Evolutionary conservation across 108 stramenopile genomes (phyloP), one percentile per base, ranked within the genome.

Genomic region (Cyclotella baltica): DNA sequence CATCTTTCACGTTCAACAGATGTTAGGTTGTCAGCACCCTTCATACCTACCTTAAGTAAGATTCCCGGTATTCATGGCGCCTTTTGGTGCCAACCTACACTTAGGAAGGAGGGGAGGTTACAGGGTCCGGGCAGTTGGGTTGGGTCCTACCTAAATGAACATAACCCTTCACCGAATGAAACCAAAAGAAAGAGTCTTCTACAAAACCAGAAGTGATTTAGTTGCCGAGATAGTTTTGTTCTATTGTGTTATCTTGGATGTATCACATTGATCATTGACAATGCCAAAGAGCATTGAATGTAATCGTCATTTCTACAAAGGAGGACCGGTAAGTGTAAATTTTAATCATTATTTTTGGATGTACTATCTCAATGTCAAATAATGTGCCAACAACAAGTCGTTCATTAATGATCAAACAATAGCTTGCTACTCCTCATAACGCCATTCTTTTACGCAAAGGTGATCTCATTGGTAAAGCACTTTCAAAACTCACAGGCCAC

Each of bases 221-320:
- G 59, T n/a, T 56, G 46, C 29, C 20, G 52, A 13, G 25, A 37
- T 29, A 59, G n/a, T n/a, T n/a, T n/a, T n/a, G n/a, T n/a, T n/a
- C n/a, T n/a, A 73, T 27, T 80, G 79, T 67, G 37, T 80, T 6
- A 69, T 58, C 3, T 13, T 73, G 62, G 73, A 73, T 67, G 79
- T 67, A n/a, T n/a, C n/a, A n/a, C n/a, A n/a, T n/a, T n/a, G n/a
- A 40, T 62, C 59, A 0, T 22, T 80, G 13, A 61, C 72, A 19
- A 53, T 38, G 5, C 52, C 37, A 20, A 69, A 58, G 10, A 1
- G 50, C 19, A 48, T 11, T n/a, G 79, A 80, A 23, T 80, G 79
- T 58, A 15, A 43, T 27, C 72, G 79, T 28, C 79, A 80, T 35
- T 80, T 80, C 51, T 15, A 80, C 9, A 53, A 61, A n/a, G 65